These are phyloP conservation scores for Massospora cicadina DNA, from an alignment of 371 early-diverging fungal species.

Conservation along the genomic window DNA sequence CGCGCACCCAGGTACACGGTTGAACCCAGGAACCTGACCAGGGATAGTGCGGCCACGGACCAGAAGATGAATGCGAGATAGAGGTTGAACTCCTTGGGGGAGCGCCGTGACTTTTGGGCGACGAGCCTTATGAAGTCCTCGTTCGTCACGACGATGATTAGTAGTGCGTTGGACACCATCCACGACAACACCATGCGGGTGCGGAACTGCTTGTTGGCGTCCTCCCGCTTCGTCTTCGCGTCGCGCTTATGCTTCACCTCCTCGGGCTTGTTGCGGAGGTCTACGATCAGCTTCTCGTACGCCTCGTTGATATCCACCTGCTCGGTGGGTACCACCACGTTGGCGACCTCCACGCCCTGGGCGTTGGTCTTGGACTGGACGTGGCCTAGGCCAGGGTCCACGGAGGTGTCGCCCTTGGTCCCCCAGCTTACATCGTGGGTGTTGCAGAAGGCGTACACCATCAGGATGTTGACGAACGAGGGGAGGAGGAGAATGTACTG, in stretches of 20 bases:
- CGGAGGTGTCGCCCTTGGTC: conserved; percentile 62
- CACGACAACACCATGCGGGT: conserved; percentile 62
- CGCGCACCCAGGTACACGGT: conserved; percentile 37
- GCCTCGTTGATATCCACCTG: conserved; percentile 28
- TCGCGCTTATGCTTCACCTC: conserved; percentile 35
- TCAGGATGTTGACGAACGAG: conserved; percentile 64
- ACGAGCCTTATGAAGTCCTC: conserved; percentile 13
- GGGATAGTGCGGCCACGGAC: conserved; percentile 53
- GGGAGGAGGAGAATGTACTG: conserved; percentile 79
- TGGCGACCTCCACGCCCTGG: conserved; percentile 18
- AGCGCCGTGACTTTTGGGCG: conserved; percentile 9
- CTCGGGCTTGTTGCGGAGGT: conserved; percentile 22
- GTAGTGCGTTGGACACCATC: conserved; percentile 57
- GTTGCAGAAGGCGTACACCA: conserved; percentile 85
- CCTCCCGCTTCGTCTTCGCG: conserved; percentile 59
- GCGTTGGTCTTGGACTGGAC: conserved; percentile 14
- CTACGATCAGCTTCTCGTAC: conserved; percentile 42
- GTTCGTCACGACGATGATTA: conserved; percentile 39
- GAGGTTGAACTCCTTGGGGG: conserved; percentile 12
- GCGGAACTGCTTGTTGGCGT: conserved; percentile 69
- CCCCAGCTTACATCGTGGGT: conserved; percentile 89
- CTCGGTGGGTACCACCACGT: conserved; percentile 22
- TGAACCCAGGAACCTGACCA: conserved; percentile 56
- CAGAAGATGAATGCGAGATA: conserved; percentile 53
- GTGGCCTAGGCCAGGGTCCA: conserved; percentile 17